Evolutionary conservation across 2,329 filamentous ascomycete genomes (phyloP).

Genomic region (Fusarium albidum): DNA sequence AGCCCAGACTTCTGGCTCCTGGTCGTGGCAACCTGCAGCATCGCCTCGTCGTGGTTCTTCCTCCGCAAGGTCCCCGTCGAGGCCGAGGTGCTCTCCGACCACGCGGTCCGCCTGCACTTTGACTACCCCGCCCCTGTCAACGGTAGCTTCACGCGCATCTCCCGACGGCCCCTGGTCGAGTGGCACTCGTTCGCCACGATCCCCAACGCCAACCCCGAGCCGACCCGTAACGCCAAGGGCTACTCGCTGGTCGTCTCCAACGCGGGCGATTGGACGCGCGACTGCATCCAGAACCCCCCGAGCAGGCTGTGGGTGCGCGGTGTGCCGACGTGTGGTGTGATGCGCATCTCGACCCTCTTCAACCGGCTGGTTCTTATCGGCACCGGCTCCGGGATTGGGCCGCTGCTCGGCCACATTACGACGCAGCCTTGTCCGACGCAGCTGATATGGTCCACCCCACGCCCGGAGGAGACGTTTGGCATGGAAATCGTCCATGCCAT

Average conservation of each 20-base stretch:
- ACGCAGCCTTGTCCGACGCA: conserved; percentile 59
- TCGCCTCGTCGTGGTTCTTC: conserved; percentile 77
- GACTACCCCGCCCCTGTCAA: conserved; percentile 66
- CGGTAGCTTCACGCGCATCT: conserved; percentile 60
- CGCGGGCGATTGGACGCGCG: conserved; percentile 77
- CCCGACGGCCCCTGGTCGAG: conserved; percentile 70
- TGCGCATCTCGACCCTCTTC: conserved; percentile 73
- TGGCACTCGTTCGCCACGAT: conserved; percentile 83
- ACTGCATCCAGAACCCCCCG: conserved; percentile 69
- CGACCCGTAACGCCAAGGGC: conserved; percentile 46
- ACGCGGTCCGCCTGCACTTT: conserved; percentile 77
- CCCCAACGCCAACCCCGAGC: conserved; percentile 62
- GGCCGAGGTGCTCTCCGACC: conserved; percentile 72
- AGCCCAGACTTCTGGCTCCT: conserved; percentile 72
- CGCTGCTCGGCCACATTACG: conserved; percentile 68
- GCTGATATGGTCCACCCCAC: conserved; percentile 74
- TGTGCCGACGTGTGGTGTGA: conserved; percentile 71
- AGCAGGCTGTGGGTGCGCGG: conserved; percentile 73
- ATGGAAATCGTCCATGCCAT: conserved; percentile 63
- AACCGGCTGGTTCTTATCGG: conserved; percentile 71
- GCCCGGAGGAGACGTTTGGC: conserved; percentile 70
- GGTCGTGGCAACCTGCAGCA: conserved; percentile 66
- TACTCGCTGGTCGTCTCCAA: conserved; percentile 77
- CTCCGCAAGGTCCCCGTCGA: conserved; percentile 73
- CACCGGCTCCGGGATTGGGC: conserved; percentile 78